Evolutionary conservation across 108 stramenopile genomes (phyloP).

Genomic region (Licmophora abbreviata): DNA sequence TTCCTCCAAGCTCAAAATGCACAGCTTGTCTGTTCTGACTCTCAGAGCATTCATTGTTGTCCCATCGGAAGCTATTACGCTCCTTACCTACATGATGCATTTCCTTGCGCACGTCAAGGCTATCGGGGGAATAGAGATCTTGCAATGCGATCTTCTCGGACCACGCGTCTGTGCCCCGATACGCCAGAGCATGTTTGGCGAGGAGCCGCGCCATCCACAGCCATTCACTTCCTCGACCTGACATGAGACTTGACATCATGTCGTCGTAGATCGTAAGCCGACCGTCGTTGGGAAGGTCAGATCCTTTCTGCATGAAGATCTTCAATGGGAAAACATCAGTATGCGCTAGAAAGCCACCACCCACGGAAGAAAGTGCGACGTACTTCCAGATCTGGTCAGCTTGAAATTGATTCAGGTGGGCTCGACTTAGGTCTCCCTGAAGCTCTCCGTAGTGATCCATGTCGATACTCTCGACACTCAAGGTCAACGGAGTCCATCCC

Average conservation of each 20-base stretch:
- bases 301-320: conserved; percentile 1
- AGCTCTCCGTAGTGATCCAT: neutral
- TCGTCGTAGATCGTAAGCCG: conserved; percentile 2
- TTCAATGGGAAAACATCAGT: conserved; percentile 6
- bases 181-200: neutral
- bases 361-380: neutral
- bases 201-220: neutral
- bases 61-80: neutral
- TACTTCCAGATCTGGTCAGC: neutral
- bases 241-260: neutral
- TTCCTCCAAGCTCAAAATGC: too few species aligned
- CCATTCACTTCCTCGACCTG: conserved; percentile 5
- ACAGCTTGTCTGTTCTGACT: too few species aligned
- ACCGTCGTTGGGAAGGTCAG: conserved; percentile 6
- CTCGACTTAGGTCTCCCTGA: neutral
- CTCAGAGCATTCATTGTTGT: neutral
- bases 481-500: conserved; percentile 2
- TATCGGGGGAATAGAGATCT: neutral
- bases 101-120: neutral
- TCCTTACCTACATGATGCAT: neutral
- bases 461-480: neutral
- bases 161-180: neutral
- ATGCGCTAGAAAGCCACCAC: conserved; percentile 6
- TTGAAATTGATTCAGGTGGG: neutral
- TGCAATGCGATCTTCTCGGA: neutral